Evolutionary conservation across 1,139 yeast species (phyloP).

Genomic region (Entelexis paramagnoliae): DNA sequence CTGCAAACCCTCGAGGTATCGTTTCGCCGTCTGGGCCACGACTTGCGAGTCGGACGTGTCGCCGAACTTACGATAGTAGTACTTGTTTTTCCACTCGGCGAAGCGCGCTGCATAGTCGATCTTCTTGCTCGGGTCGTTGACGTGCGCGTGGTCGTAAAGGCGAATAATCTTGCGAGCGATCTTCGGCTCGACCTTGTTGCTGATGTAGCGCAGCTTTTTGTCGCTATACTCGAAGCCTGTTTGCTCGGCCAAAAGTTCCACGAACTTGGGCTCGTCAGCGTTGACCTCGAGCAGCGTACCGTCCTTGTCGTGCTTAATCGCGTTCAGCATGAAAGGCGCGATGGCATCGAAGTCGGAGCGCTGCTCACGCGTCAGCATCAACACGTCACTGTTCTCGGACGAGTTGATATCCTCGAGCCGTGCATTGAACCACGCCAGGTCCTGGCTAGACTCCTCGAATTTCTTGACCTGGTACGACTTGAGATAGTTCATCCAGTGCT

Average conservation of each 20-base stretch:
- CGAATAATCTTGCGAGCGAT: conserved; percentile 35
- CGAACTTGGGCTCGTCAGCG: conserved; percentile 13
- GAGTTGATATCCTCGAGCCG: conserved; percentile 72
- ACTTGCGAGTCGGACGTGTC: conserved; percentile 32
- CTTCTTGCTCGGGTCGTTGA: conserved; percentile 59
- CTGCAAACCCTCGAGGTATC: conserved; percentile 89
- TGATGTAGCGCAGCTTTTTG: conserved; percentile 21
- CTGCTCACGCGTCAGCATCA: conserved; percentile 61
- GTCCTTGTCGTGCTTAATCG: conserved; percentile 11
- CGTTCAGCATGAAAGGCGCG: conserved; percentile 12
- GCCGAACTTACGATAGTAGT: conserved; percentile 67
- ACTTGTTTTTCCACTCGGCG: conserved; percentile 67
- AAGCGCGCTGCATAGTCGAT: conserved; percentile 66
- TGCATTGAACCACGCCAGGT: conserved; percentile 83
- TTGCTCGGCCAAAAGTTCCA: conserved; percentile 22
- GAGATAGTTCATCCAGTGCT: conserved; percentile 69
- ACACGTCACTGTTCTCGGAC: conserved; percentile 42
- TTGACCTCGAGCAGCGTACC: conserved; percentile 5
- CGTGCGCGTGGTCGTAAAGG: conserved; percentile 36
- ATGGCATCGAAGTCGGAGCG: conserved; percentile 32
- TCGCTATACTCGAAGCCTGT: conserved; percentile 42
- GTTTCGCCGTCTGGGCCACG: conserved; percentile 46
- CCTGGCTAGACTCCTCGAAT: conserved; percentile 57
- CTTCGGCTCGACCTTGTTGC: conserved; percentile 34
- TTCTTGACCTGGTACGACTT: conserved; percentile 55